Evolutionary conservation across 2,329 filamentous ascomycete species (phyloP).

Genomic region (Phialocephala subalpina): DNA sequence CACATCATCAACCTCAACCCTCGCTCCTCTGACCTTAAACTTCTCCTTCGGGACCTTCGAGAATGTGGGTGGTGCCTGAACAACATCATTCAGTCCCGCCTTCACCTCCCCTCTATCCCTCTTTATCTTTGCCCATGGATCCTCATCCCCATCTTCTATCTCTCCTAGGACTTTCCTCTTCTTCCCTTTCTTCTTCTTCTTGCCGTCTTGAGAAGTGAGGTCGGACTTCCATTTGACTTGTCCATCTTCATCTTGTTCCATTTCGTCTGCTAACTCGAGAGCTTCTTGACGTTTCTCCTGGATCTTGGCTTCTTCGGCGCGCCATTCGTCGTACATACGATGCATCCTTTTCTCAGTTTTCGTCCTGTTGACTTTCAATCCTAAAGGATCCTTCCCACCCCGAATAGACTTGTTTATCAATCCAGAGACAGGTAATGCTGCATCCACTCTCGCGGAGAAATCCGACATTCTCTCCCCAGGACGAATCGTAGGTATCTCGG

Average conservation of each 20-base stretch:
- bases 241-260: constrained; percentile 41
- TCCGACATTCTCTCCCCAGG: constrained; percentile 86
- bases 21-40: constrained; percentile 62
- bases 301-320: constrained; percentile 67
- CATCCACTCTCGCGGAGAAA: constrained; percentile 84
- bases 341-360: constrained; percentile 86
- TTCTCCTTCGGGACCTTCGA: constrained; percentile 44
- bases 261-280: constrained; percentile 42
- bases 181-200: constrained; percentile 39
- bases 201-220: constrained; percentile 54
- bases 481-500: constrained; percentile 69
- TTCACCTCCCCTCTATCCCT: constrained; percentile 40
- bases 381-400: constrained; percentile 67
- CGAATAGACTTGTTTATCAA: constrained; percentile 69
- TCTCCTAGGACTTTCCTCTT: constrained; percentile 53
- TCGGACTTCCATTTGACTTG: constrained; percentile 66
- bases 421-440: constrained; percentile 78
- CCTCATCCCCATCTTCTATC: constrained; percentile 44
- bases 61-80: constrained; percentile 43
- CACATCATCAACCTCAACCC: constrained; percentile 72
- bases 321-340: constrained; percentile 81
- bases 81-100: constrained; percentile 48
- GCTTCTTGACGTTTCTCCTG: constrained; percentile 42
- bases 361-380: constrained; percentile 74
- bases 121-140: constrained; percentile 45